Evolutionary conservation across 2,329 filamentous ascomycete genomes (phyloP).

Genomic region (Rhynchosporium graminicola): DNA sequence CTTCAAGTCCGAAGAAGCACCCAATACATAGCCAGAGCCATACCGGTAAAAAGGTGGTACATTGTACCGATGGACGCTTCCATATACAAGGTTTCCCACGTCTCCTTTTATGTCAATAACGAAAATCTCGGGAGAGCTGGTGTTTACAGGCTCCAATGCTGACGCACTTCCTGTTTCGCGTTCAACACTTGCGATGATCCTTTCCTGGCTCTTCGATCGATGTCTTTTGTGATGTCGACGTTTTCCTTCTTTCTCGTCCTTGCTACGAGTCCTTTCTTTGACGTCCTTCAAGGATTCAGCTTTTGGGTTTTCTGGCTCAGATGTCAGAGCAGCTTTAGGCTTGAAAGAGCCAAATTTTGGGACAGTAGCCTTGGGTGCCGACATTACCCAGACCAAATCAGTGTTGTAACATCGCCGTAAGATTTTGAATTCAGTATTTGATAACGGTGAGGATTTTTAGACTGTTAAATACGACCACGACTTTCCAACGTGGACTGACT

Average conservation of each 20-base stretch:
- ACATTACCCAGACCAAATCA: slow-evolving; percentile 27
- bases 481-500: background rate
- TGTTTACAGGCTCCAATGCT: slow-evolving; percentile 10
- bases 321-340: slow-evolving; percentile 44
- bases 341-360: slow-evolving; percentile 79
- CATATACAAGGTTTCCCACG: slow-evolving; percentile 71
- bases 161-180: slow-evolving; percentile 12
- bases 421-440: background rate
- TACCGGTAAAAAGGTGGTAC: slow-evolving; percentile 70
- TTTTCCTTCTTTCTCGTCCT: slow-evolving; percentile 28
- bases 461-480: background rate
- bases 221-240: slow-evolving; percentile 19
- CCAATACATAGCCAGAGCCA: slow-evolving; percentile 71
- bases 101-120: slow-evolving; percentile 76
- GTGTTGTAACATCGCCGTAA: slow-evolving; percentile 25
- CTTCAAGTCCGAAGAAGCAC: slow-evolving; percentile 57
- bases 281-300: slow-evolving; percentile 12
- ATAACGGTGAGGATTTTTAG: background rate
- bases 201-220: slow-evolving; percentile 26
- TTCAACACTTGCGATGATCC: background rate
- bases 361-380: slow-evolving; percentile 43
- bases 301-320: slow-evolving; percentile 15
- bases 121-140: slow-evolving; percentile 46
- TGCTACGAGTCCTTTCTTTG: slow-evolving; percentile 23
- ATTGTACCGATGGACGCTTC: slow-evolving; percentile 68